These are phyloP conservation scores for Sarocladium kiliense DNA, from an alignment of 2,329 filamentous ascomycete species.

Conservation along the genomic window DNA sequence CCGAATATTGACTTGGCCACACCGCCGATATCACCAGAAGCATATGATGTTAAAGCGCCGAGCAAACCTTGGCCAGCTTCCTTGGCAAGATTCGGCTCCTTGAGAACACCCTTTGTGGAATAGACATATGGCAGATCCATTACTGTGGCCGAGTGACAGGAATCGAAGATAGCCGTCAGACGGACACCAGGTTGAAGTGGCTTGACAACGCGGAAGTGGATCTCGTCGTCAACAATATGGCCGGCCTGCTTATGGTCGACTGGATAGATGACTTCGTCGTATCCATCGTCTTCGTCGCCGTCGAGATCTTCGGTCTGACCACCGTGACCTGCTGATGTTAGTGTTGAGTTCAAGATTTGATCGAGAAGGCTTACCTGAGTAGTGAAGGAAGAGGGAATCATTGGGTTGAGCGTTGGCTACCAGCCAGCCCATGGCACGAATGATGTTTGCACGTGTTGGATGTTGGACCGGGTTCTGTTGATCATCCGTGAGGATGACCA, in stretches of 20 bases:
- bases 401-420: constrained; percentile 67
- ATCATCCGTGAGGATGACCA: constrained; percentile 75
- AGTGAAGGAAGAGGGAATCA: constrained; percentile 73
- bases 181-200: constrained; percentile 78
- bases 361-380: constrained; percentile 63
- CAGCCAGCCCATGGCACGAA: constrained; percentile 71
- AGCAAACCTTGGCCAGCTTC: constrained; percentile 71
- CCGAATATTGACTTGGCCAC: constrained; percentile 77
- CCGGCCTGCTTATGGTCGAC: constrained; percentile 66
- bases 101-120: constrained; percentile 73
- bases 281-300: constrained; percentile 73
- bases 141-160: constrained; percentile 73
- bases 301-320: constrained; percentile 70
- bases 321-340: constrained; percentile 53
- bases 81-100: constrained; percentile 76
- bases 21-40: constrained; percentile 74
- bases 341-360: no score
- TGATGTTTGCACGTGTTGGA: constrained; percentile 71
- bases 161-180: constrained; percentile 77
- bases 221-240: constrained; percentile 74
- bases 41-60: constrained; percentile 70
- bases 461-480: constrained; percentile 63
- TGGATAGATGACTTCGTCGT: constrained; percentile 74
- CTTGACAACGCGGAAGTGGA: constrained; percentile 72
- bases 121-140: constrained; percentile 77